Conservation (phyloP, 805 yeast genomes). For the Candida namnaoensis region DNA sequence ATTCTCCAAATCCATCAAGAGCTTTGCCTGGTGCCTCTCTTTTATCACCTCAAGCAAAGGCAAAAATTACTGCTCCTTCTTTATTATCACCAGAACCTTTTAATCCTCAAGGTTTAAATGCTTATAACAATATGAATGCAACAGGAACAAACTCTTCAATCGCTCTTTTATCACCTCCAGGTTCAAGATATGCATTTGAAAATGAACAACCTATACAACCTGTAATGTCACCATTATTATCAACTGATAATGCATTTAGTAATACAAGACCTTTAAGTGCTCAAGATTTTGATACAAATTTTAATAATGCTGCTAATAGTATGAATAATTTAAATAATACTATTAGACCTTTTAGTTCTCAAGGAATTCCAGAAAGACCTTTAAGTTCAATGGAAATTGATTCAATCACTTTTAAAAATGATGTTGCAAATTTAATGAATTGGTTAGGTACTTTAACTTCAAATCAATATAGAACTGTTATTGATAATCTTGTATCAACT, state of each 20-base stretch:
- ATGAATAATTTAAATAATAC: conserved; percentile 2
- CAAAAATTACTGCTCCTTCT: conserved; percentile 3
- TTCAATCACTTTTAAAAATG: conserved; percentile 34
- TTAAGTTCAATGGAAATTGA: conserved; percentile 21
- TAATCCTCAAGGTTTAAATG: neutral
- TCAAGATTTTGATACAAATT: conserved; percentile 8
- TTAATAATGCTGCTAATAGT: neutral
- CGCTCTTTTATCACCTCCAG: conserved; percentile 34
- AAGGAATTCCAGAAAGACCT: conserved; percentile 18
- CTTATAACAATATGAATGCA: neutral
- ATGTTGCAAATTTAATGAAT: conserved; percentile 37
- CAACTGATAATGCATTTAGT: conserved; percentile 4
- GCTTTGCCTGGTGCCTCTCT: conserved; percentile 34
- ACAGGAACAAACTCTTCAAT: conserved; percentile 14
- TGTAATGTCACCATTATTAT: conserved; percentile 16
- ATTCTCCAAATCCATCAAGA: conserved; percentile 8
- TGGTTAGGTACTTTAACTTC: conserved; percentile 44
- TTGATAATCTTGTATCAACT: conserved; percentile 43
- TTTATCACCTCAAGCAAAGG: conserved; percentile 19
- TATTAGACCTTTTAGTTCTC: conserved; percentile 13
- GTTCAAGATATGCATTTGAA: conserved; percentile 22
- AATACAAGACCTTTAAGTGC: conserved; percentile 17
- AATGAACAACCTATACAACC: conserved; percentile 7
- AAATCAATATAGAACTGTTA: conserved; percentile 42
- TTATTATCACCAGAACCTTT: conserved; percentile 8